These are phyloP conservation scores for Trichopus zeylanicus DNA, from an alignment of 116 monocot genomes.

Conservation along the genomic window DNA sequence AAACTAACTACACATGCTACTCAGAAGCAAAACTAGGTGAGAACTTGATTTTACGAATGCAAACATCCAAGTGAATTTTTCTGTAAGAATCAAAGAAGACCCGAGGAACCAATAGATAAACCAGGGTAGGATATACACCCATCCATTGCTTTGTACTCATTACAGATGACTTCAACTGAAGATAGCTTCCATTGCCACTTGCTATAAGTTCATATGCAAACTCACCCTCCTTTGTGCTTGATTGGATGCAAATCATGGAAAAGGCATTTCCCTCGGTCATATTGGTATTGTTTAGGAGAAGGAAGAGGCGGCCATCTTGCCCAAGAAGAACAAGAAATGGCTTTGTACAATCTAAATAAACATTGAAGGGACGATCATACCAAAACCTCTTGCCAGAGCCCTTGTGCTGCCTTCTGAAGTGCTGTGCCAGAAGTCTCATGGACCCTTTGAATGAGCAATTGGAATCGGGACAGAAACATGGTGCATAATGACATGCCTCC, in stretches of 20 bases:
- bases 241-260: conserved; percentile 26
- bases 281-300: conserved; percentile 31
- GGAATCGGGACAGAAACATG: conserved; percentile 42
- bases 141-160: background rate
- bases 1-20: no score
- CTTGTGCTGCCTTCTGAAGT: conserved; percentile 23
- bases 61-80: background rate
- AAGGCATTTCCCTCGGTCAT: conserved; percentile 21
- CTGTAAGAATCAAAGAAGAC: background rate
- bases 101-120: background rate
- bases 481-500: conserved; percentile 37
- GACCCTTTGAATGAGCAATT: conserved; percentile 39
- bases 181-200: conserved; percentile 1
- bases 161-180: conserved; percentile 24
- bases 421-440: conserved; percentile 15
- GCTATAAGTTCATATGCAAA: conserved; percentile 33
- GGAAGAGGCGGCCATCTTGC: conserved; percentile 27
- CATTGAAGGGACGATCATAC: conserved; percentile 9
- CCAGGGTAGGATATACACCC: background rate
- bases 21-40: background rate
- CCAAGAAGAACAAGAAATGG: conserved; percentile 30
- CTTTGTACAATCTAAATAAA: conserved; percentile 9
- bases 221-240: background rate
- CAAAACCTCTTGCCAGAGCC: conserved; percentile 4
- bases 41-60: background rate